phyloP scores from a whole-genome alignment of 1,139 yeast species.

The Nakaseomyces sp. region DNA sequence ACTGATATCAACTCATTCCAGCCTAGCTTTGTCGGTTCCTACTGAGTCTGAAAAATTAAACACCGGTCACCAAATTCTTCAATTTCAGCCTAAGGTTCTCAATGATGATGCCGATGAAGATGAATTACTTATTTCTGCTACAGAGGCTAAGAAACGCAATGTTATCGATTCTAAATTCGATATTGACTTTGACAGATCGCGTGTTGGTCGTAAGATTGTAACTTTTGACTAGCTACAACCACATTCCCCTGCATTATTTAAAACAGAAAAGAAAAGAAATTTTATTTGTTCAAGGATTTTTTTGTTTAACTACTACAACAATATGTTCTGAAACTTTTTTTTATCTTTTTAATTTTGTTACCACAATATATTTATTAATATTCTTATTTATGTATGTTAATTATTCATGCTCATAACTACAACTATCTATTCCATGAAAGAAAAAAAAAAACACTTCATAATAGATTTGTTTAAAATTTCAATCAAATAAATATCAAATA shows the following conservation, averaged over 20 bases:
- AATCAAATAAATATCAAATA: too few relatives aligned
- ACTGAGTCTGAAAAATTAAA: slow-evolving; percentile 25
- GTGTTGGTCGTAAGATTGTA: slow-evolving; percentile 33
- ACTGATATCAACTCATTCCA: slow-evolving; percentile 13
- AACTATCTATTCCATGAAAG: too few relatives aligned
- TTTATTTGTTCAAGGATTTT: too few relatives aligned
- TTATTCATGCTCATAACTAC: too few relatives aligned
- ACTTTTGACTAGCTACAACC: slow-evolving; percentile 20
- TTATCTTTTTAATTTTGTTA: neutral
- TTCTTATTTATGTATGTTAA: too few relatives aligned
- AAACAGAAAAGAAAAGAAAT: too few relatives aligned
- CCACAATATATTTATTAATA: neutral
- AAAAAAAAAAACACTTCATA: too few relatives aligned
- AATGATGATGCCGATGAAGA: slow-evolving; percentile 10
- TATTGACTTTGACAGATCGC: slow-evolving; percentile 34
- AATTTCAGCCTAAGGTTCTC: slow-evolving; percentile 14
- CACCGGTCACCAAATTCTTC: slow-evolving; percentile 24
- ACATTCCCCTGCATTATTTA: too few relatives aligned
- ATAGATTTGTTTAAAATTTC: too few relatives aligned
- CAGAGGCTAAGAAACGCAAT: slow-evolving; percentile 15
- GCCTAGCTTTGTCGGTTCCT: slow-evolving; percentile 18
- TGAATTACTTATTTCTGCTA: slow-evolving; percentile 6
- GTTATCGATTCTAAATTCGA: slow-evolving; percentile 30
- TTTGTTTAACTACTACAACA: neutral
- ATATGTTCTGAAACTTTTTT: neutral